A percentile compares a stretch with the other conserved stretches of the same genome.
Evolutionary conservation across 306 rosid genomes (phyloP).

Genomic region (Cicer chorassanicum): DNA sequence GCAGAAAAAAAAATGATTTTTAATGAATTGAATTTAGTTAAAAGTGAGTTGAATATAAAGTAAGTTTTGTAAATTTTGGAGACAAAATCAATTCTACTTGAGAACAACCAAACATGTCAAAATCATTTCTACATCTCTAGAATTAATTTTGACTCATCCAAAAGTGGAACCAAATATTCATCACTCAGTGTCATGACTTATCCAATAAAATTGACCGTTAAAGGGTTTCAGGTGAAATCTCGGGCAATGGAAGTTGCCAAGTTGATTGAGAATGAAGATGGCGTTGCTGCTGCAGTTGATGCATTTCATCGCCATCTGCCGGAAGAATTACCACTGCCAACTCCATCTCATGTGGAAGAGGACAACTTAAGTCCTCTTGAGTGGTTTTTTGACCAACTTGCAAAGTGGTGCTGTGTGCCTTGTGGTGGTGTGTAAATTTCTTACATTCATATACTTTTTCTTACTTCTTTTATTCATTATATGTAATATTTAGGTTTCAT

Average conservation of each 20-base stretch:
- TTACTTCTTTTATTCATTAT: conserved; percentile 23
- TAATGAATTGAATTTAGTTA: too few relatives aligned
- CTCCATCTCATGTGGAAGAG: conserved; percentile 56
- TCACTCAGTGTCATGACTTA: not conserved
- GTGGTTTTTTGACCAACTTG: conserved; percentile 68
- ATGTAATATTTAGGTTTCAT: conserved; percentile 34
- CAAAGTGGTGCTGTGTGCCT: conserved; percentile 65
- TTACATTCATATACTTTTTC: conserved; percentile 8
- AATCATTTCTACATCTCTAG: too few relatives aligned
- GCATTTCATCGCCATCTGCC: conserved; percentile 94
- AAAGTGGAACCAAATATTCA: too few relatives aligned
- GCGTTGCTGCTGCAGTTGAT: conserved; percentile 85
- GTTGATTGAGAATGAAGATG: conserved; percentile 88
- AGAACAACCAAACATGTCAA: too few relatives aligned
- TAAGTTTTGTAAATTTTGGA: too few relatives aligned
- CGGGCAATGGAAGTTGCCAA: conserved; percentile 72
- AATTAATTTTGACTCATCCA: too few relatives aligned
- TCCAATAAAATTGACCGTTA: conserved; percentile 23
- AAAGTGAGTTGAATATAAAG: too few relatives aligned
- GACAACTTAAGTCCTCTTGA: conserved; percentile 58
- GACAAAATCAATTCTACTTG: too few relatives aligned
- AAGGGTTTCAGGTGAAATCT: conserved; percentile 68
- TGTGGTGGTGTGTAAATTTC: conserved; percentile 70
- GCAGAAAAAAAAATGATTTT: too few relatives aligned
- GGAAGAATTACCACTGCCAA: conserved; percentile 70